Percentiles rank a stretch among this genome's conserved stretches.
Evolutionary conservation across 148 eudicot species (phyloP).

Genomic region (Chenopodium album): DNA sequence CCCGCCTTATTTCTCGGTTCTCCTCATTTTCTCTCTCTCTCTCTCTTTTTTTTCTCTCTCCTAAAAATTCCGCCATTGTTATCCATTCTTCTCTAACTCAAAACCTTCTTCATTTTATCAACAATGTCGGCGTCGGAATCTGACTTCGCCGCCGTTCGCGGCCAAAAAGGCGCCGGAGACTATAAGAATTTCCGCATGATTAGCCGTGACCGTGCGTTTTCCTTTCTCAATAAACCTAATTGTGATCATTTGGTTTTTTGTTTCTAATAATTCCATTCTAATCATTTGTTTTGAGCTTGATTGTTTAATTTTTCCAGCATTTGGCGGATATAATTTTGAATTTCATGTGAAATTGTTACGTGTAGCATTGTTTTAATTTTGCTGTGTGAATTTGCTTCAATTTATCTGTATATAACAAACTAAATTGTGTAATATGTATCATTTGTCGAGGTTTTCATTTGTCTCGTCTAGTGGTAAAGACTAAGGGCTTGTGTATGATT

Average conservation of each 20-base stretch:
- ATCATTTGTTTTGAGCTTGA: background rate
- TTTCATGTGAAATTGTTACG: background rate
- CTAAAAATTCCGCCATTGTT: constrained; percentile 21
- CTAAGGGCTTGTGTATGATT: too few relatives aligned
- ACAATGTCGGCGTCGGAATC: constrained; percentile 80
- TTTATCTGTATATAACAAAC: background rate
- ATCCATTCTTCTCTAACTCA: background rate
- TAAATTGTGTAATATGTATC: too few relatives aligned
- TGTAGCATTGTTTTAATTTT: background rate
- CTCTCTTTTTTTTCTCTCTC: background rate
- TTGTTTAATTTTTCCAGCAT: background rate
- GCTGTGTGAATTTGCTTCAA: background rate
- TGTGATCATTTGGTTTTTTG: background rate
- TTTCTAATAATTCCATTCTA: background rate
- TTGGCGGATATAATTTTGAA: background rate
- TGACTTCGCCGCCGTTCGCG: constrained; percentile 42
- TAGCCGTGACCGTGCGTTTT: constrained; percentile 67
- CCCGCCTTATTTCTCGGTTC: constrained; percentile 29
- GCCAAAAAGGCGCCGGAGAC: constrained; percentile 27
- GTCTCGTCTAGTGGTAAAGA: too few relatives aligned
- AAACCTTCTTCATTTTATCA: background rate
- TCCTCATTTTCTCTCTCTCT: constrained; percentile 13
- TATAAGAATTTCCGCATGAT: constrained; percentile 74
- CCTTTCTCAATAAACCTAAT: background rate
- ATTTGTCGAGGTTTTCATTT: too few relatives aligned